These are phyloP conservation scores for Pulveroboletus sp. DNA, from an alignment of 768 basidiomycete genomes.

Conservation along the genomic window DNA sequence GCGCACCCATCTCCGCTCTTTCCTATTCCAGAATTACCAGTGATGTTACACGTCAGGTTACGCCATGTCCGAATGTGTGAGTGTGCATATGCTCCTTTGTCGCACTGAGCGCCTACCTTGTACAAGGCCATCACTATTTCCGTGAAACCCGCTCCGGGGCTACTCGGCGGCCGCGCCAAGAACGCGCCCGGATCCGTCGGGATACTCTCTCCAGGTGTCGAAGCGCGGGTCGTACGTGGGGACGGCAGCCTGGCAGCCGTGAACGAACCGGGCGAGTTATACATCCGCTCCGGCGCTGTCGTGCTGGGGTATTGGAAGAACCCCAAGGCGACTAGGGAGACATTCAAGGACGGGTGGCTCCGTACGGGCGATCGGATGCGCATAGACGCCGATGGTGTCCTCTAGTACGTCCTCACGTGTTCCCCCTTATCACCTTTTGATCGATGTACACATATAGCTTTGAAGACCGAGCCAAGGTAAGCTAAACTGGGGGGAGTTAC, in stretches of 20 bases:
- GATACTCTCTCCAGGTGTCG: conserved; percentile 59
- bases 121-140: conserved; percentile 61
- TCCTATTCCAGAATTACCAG: neutral
- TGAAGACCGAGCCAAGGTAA: conserved; percentile 71
- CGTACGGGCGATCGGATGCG: conserved; percentile 70
- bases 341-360: conserved; percentile 72
- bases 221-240: conserved; percentile 58
- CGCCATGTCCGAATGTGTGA: conserved; percentile 67
- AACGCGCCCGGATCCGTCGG: conserved; percentile 48
- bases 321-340: conserved; percentile 59
- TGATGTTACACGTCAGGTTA: conserved; percentile 46
- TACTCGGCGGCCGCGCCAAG: conserved; percentile 43
- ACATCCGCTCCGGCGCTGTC: conserved; percentile 53
- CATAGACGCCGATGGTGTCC: conserved; percentile 56
- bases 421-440: neutral
- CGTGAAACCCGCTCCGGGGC: conserved; percentile 42
- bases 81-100: conserved; percentile 21
- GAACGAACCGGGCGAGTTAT: conserved; percentile 67
- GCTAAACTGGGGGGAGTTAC: neutral
- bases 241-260: conserved; percentile 53
- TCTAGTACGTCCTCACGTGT: conserved; percentile 49
- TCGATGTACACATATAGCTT: conserved; percentile 51
- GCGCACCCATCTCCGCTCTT: neutral
- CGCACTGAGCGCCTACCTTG: neutral
- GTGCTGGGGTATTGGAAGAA: conserved; percentile 74